Conservation (phyloP, 2,329 filamentous ascomycete species). For the Colletotrichum sp. region DNA sequence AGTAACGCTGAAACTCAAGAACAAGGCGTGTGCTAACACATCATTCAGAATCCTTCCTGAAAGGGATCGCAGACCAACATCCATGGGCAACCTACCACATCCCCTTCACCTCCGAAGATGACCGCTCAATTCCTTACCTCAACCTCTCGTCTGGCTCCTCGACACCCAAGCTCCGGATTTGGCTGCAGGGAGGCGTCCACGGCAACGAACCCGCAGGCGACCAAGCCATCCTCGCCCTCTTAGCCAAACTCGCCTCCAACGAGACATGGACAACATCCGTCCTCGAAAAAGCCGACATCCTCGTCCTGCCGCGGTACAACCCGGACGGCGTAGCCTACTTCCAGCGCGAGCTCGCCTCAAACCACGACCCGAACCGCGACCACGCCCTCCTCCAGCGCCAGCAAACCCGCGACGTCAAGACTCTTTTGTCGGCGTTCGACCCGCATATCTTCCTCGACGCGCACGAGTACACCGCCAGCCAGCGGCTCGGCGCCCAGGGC, state of each 20-base stretch:
- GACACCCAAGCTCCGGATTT: constrained; percentile 29
- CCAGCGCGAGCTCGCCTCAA: constrained; percentile 30
- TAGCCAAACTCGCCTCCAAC: constrained; percentile 32
- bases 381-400: constrained; percentile 32
- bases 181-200: constrained; percentile 34
- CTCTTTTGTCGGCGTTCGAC: constrained; percentile 25
- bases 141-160: constrained; percentile 7
- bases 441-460: constrained; percentile 35
- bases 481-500: neutral
- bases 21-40: neutral
- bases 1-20: accelerated
- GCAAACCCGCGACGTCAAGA: constrained; percentile 33
- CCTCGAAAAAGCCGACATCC: constrained; percentile 29
- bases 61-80: constrained; percentile 21
- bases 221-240: constrained; percentile 30
- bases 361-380: constrained; percentile 36
- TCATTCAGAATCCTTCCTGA: constrained; percentile 20
- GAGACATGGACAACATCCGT: constrained; percentile 28
- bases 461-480: constrained; percentile 32
- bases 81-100: constrained; percentile 24
- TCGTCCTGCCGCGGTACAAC: constrained; percentile 35
- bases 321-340: constrained; percentile 36
- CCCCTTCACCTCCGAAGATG: constrained; percentile 25
- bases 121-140: constrained; percentile 24
- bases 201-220: constrained; percentile 36